A percentile compares a stretch with the other conserved stretches of the same genome.
Evolutionary conservation across 2,329 filamentous ascomycete genomes (phyloP).

Genomic region (Penicillium vulpinum): DNA sequence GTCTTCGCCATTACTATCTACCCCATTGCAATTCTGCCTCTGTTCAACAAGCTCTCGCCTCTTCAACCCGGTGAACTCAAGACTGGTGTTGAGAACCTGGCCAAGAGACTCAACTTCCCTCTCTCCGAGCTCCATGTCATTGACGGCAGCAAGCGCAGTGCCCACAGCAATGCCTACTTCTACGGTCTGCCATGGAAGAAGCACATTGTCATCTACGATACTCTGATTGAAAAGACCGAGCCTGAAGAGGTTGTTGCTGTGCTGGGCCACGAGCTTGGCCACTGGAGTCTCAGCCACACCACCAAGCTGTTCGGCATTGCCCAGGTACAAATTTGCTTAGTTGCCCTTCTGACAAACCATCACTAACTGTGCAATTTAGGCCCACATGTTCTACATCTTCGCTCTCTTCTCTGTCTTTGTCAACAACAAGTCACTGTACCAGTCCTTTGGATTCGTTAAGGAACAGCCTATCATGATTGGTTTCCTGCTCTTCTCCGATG

Average conservation of each 20-base stretch:
- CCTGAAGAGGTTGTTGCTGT: slow-evolving; percentile 92
- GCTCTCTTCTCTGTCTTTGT: slow-evolving; percentile 95
- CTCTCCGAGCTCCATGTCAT: slow-evolving; percentile 93
- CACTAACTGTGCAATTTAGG: slow-evolving; percentile 50
- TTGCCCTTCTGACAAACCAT: background rate
- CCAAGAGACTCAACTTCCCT: slow-evolving; percentile 82
- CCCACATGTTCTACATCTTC: slow-evolving; percentile 96
- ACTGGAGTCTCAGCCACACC: slow-evolving; percentile 96
- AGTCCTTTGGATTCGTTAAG: slow-evolving; percentile 82
- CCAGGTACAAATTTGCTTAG: slow-evolving; percentile 58
- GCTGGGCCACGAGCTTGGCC: slow-evolving; percentile 90
- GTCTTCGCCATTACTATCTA: slow-evolving; percentile 96
- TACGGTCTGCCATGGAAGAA: slow-evolving; percentile 99
- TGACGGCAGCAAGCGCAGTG: slow-evolving; percentile 82
- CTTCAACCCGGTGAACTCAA: slow-evolving; percentile 86
- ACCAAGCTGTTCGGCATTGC: slow-evolving; percentile 86
- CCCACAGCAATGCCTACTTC: slow-evolving; percentile 92
- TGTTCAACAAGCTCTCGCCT: slow-evolving; percentile 98
- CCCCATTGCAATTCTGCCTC: slow-evolving; percentile 85
- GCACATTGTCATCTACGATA: slow-evolving; percentile 99
- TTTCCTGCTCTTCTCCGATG: slow-evolving; percentile 95
- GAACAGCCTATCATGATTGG: slow-evolving; percentile 92
- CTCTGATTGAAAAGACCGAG: slow-evolving; percentile 91
- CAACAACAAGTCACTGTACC: slow-evolving; percentile 88
- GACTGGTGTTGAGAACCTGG: slow-evolving; percentile 79